Percentiles rank a stretch among this genome's conserved stretches.
phyloP scores from a whole-genome alignment of 306 rosid species.

The Boehmeria nivea region DNA sequence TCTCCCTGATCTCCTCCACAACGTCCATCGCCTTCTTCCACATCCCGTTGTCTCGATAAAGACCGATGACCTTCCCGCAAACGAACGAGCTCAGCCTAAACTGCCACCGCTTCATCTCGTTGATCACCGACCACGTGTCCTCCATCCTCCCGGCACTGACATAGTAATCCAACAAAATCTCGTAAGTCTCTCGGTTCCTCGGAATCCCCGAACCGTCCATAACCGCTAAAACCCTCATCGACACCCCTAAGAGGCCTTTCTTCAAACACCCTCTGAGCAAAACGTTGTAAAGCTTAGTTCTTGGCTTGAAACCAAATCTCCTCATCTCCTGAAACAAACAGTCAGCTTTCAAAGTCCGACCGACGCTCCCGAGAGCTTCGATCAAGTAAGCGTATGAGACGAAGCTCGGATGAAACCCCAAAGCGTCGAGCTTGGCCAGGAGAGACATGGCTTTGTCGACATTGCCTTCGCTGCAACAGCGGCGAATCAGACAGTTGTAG shows the following conservation, averaged over 20 bases:
- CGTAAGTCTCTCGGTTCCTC: constrained; percentile 47
- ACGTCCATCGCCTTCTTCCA: constrained; percentile 77
- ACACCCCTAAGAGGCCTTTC: constrained; percentile 63
- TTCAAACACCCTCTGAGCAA: constrained; percentile 63
- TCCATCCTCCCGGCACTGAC: constrained; percentile 69
- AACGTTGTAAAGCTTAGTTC: constrained; percentile 42
- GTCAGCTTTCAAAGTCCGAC: constrained; percentile 72
- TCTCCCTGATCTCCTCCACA: constrained; percentile 51
- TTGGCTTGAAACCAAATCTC: constrained; percentile 43
- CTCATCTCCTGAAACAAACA: constrained; percentile 60
- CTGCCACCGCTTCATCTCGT: constrained; percentile 54
- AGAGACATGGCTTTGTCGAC: constrained; percentile 53
- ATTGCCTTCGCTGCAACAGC: constrained; percentile 46
- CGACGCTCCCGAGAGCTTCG: constrained; percentile 58
- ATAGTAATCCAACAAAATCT: constrained; percentile 56
- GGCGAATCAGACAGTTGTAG: constrained; percentile 32
- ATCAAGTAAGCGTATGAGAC: constrained; percentile 40
- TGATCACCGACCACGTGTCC: constrained; percentile 60
- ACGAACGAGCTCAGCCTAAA: constrained; percentile 47
- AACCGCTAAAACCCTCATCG: constrained; percentile 30
- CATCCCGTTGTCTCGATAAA: constrained; percentile 79
- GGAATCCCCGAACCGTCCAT: constrained; percentile 37
- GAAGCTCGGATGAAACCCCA: constrained; percentile 40
- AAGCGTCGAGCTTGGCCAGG: constrained; percentile 51
- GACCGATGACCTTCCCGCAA: constrained; percentile 55